Conservation (phyloP, 2,329 filamentous ascomycete species). For the Cordyceps cicadae region DNA sequence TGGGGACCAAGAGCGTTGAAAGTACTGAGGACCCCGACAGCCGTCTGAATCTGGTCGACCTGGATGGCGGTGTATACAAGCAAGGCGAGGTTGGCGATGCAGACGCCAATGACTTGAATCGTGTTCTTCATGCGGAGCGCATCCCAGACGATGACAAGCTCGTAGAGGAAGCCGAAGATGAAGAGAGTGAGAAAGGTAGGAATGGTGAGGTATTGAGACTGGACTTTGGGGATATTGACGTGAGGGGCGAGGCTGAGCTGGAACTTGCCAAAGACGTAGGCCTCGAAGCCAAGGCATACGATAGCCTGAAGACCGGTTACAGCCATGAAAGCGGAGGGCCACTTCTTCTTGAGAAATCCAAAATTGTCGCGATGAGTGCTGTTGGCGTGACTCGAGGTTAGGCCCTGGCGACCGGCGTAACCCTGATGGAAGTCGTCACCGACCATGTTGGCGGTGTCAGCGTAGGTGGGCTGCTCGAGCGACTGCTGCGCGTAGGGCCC, state of each 20-base stretch:
- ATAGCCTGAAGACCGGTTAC: conserved; percentile 68
- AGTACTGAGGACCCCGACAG: conserved; percentile 48
- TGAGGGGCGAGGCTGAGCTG: conserved; percentile 50
- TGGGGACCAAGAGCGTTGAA: conserved; percentile 35
- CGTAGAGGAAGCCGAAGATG: conserved; percentile 94
- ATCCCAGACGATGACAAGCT: conserved; percentile 84
- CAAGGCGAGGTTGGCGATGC: conserved; percentile 83
- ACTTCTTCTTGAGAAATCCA: conserved; percentile 73
- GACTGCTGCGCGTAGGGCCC: conserved; percentile 18
- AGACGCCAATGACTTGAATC: conserved; percentile 94
- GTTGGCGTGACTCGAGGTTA: conserved; percentile 24
- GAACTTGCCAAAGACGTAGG: conserved; percentile 85
- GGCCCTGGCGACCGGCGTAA: conserved; percentile 30
- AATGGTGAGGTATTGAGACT: conserved; percentile 61
- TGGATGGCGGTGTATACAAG: conserved; percentile 91
- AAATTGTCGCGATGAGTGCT: conserved; percentile 32
- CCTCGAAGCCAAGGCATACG: conserved; percentile 75
- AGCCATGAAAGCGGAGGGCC: conserved; percentile 80
- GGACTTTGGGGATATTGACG: conserved; percentile 30
- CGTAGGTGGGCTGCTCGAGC: conserved; percentile 21
- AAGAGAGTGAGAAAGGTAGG: conserved; percentile 94
- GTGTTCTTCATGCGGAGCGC: conserved; percentile 92
- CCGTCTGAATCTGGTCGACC: conserved; percentile 77
- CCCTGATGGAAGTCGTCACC: conserved; percentile 26
- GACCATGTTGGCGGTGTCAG: conserved; percentile 19